These are phyloP conservation scores for Solanum commersonii DNA, from an alignment of 257 asterid genomes.

Conservation along the genomic window DNA sequence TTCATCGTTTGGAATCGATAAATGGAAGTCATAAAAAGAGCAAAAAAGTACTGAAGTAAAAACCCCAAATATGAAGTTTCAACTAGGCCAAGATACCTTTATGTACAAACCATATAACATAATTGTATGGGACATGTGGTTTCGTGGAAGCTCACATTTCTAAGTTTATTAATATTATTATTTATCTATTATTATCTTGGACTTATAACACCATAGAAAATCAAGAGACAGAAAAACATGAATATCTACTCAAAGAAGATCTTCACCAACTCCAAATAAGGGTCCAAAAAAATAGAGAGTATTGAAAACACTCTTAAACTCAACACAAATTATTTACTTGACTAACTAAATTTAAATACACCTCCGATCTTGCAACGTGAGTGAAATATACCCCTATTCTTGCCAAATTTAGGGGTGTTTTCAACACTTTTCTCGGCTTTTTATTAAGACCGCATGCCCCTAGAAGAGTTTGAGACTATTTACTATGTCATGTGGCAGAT, in stretches of 20 bases:
- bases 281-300: neutral
- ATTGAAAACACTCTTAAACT: no score
- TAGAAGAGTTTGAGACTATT: no score
- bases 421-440: neutral
- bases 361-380: neutral
- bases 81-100: neutral
- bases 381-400: neutral
- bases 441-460: neutral
- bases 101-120: neutral
- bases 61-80: neutral
- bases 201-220: neutral
- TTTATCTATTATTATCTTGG: neutral
- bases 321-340: no score
- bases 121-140: neutral
- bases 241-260: neutral
- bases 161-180: neutral
- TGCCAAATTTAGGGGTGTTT: neutral
- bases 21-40: neutral
- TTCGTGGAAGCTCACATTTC: neutral
- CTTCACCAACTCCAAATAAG: neutral
- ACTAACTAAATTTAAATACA: neutral
- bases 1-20: neutral
- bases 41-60: neutral
- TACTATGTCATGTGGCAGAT: no score
- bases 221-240: neutral